Evolutionary conservation across 257 asterid genomes (phyloP), one percentile per base, ranked within the genome.

Genomic region (Nicotiana sylvestris): DNA sequence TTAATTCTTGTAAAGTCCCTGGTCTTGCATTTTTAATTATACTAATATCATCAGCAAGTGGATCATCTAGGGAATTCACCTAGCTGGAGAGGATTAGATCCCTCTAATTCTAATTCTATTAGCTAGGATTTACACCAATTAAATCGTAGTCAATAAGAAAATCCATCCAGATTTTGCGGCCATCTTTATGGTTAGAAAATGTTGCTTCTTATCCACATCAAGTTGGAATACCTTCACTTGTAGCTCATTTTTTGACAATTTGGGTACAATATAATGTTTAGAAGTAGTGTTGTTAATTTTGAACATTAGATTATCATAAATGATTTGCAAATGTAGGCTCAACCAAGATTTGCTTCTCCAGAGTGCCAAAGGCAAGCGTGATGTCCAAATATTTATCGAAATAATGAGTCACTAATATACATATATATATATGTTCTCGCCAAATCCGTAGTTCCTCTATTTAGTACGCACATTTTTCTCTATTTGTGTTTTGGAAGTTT

Each of bases 1-100:
- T 43, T 65, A 86, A 83, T 79, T 81, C 83, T 78, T 87, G 86
- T 87, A 82, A 86, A 78, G 90, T 90, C 18, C 91, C 29, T 86
- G 88, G 87, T 91, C 89, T 87, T 83, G 87, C 82, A 84, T 69
- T 90, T 35, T 43, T 35, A 55, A 15, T 82, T 85, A 83, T 81
- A 37, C 60, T 86, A 82, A 86, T 87, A 60, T 37, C 46, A 81
- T 27, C 80, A 82, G 83, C 91, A 86, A 90, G 93, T 92, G 89
- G 93, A 89, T 85, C 67, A 74, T 39, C 68, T 72, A 67, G 84
- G 82, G 77, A 76, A 85, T 83, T 87, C 76, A 66, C 83, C 86
- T 90, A 87, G 89, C 86, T 90, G 66, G 91, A 78, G 87, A 85
- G 91, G 93, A 92, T 74, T 93, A 90, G 90, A 92, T 93, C 89